phyloP scores from a whole-genome alignment of 495 filamentous ascomycete genomes.

The Lophium mytilinum region DNA sequence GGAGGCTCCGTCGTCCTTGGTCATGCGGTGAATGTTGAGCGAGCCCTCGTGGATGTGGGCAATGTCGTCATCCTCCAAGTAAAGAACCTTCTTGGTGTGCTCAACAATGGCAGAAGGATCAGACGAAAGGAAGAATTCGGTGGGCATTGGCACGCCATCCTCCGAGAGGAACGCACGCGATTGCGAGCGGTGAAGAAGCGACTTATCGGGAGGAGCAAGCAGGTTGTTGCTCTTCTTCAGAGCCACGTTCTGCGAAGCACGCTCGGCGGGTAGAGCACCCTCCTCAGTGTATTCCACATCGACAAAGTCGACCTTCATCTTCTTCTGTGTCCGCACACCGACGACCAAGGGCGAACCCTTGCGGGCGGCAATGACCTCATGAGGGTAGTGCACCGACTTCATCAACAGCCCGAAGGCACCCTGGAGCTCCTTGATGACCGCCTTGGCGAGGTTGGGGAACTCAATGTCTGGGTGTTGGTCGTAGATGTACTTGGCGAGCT shows the following conservation, averaged over 20 bases:
- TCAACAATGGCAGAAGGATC: slow-evolving; percentile 97
- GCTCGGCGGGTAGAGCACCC: slow-evolving; percentile 78
- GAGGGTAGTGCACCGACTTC: slow-evolving; percentile 97
- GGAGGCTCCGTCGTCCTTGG: slow-evolving; percentile 91
- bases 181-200: slow-evolving; percentile 92
- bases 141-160: slow-evolving; percentile 93
- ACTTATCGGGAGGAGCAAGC: slow-evolving; percentile 88
- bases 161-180: slow-evolving; percentile 98
- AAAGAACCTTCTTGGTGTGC: slow-evolving; percentile 99
- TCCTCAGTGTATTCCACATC: slow-evolving; percentile 95
- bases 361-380: slow-evolving; percentile 93
- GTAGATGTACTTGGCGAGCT: slow-evolving; percentile 96
- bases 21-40: slow-evolving; percentile 95
- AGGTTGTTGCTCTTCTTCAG: slow-evolving; percentile 77
- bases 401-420: slow-evolving; percentile 93
- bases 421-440: slow-evolving; percentile 95
- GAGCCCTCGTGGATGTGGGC: slow-evolving; percentile 98
- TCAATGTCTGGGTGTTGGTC: slow-evolving; percentile 91
- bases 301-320: slow-evolving; percentile 99
- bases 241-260: slow-evolving; percentile 91
- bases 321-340: slow-evolving; percentile 88
- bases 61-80: slow-evolving; percentile 98
- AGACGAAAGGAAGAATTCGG: slow-evolving; percentile 97
- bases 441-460: slow-evolving; percentile 92
- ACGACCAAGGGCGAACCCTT: slow-evolving; percentile 97